Base-by-base conservation (phyloP, 2,329 filamentous ascomycete species). In the Epichloe bromicola region DNA sequence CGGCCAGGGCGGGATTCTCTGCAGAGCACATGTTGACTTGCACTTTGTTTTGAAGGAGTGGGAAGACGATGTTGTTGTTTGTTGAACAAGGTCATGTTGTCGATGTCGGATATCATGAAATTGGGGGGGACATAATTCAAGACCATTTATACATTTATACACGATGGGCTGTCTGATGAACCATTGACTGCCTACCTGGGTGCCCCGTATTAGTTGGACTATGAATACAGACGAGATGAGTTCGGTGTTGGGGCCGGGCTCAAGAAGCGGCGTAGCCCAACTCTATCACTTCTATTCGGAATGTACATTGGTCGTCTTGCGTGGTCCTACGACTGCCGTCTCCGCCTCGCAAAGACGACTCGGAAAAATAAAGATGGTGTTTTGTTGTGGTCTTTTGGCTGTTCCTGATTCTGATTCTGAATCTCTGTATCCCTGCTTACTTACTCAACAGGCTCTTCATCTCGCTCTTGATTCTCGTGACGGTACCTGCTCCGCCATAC, bases 391-490 rank as follows among this genome's bases (percentile, higher is more conserved):
- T 30, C 10, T 30, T 30, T 33, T 33, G 15, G 44, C 44, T 46
- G 15, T 4, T 46, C 33, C 36, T 38, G 36, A 38, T 38, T 17
- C 17, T 17, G 15, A 38, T 34, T 17, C 7, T 45, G 41, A 37
- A 8, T 38, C 4, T 19, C 5, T 19, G 17, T 17, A 14, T 15
- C 5, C 23, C 17, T 23, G 19, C 14, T 51, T 38, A 45, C 19
- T 26, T 37, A 8, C 43, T 50, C 51, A 54, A 30, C 17, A 37
- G 49, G 11, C 71, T 65, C 59, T 69, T 72, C 71, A 85, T 78
- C 71, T 85, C 78, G 45, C 68, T 67, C 68, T 85, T 85, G 56
- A 85, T 80, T 59, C 79, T 71, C 43, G 81, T 83, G 17, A 84
- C 67, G 2, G 80, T 83, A 17, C 82, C 82, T 1, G 78, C 71